Percentiles rank a stretch among this genome's conserved stretches.
Conservation (phyloP, 805 yeast genomes). For the Wickerhamiella qilinensis region DNA sequence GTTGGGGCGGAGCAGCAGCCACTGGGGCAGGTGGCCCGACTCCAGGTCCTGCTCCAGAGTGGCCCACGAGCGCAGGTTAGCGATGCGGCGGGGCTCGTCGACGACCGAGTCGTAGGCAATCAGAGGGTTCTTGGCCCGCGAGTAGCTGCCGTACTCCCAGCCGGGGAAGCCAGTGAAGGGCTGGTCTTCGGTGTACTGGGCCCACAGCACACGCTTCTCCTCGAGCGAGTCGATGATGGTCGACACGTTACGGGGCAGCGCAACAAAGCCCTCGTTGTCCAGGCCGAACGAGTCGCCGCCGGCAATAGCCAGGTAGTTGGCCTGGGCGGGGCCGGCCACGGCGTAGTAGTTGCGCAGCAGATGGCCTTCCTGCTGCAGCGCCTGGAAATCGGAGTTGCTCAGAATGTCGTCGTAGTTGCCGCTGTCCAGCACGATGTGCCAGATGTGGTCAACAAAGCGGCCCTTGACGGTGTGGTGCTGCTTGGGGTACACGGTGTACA, state of each 20-base stretch:
- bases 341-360: slow-evolving; percentile 36
- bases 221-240: slow-evolving; percentile 34
- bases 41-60: slow-evolving; percentile 28
- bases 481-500: slow-evolving; percentile 18
- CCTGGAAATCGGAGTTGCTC: slow-evolving; percentile 28
- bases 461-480: slow-evolving; percentile 18
- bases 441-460: slow-evolving; percentile 17
- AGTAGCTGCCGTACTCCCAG: slow-evolving; percentile 27
- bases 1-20: slow-evolving; percentile 38
- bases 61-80: slow-evolving; percentile 33
- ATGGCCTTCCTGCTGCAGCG: slow-evolving; percentile 30
- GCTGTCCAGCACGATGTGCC: slow-evolving; percentile 35
- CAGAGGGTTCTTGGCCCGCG: slow-evolving; percentile 38
- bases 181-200: slow-evolving; percentile 36
- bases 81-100: slow-evolving; percentile 23
- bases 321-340: slow-evolving; percentile 37
- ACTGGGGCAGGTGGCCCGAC: slow-evolving; percentile 32
- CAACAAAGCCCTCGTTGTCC: slow-evolving; percentile 29
- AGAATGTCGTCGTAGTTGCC: slow-evolving; percentile 36
- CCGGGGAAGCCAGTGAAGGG: slow-evolving; percentile 39
- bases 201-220: slow-evolving; percentile 32
- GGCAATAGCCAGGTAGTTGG: slow-evolving; percentile 34
- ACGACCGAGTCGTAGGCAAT: slow-evolving; percentile 28
- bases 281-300: slow-evolving; percentile 38
- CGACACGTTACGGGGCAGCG: slow-evolving; percentile 31